Evolutionary conservation across 225 moss, liverwort and hornwort species (phyloP).

Genomic region (Asterella californica): DNA sequence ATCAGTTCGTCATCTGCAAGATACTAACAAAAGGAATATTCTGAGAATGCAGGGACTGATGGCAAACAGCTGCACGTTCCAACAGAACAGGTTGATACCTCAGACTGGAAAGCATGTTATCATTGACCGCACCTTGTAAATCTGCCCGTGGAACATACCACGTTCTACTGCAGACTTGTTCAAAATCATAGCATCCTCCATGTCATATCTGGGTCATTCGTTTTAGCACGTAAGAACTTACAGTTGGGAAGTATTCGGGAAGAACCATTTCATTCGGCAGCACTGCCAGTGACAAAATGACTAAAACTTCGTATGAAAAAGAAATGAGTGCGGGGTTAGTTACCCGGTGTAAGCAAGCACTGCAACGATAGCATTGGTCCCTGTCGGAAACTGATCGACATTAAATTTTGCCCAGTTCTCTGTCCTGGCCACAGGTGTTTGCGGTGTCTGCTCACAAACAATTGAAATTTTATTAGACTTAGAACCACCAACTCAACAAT

Average conservation of each 20-base stretch:
- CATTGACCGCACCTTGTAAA: conserved; percentile 68
- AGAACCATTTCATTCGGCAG: neutral
- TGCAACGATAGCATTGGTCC: conserved; percentile 95
- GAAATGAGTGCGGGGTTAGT: conserved; percentile 12
- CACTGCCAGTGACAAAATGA: neutral
- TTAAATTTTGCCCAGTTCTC: conserved; percentile 75
- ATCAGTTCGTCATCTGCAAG: neutral
- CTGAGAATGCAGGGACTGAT: neutral
- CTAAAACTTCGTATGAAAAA: neutral
- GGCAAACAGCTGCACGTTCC: neutral
- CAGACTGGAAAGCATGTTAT: neutral
- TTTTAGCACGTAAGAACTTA: neutral
- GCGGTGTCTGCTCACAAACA: conserved; percentile 65
- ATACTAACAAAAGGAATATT: neutral
- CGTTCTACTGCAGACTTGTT: conserved; percentile 97
- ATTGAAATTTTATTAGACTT: neutral
- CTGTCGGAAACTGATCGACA: conserved; percentile 85
- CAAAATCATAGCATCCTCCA: conserved; percentile 99
- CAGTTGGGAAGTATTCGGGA: neutral
- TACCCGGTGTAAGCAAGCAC: conserved; percentile 97
- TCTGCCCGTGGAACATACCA: conserved; percentile 89
- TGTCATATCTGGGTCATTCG: conserved; percentile 63
- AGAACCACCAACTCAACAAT: too few species aligned
- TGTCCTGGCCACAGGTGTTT: conserved; percentile 93
- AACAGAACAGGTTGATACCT: neutral